phyloP scores from a whole-genome alignment of 2,329 filamentous ascomycete genomes.

The Fusarium hostae region DNA sequence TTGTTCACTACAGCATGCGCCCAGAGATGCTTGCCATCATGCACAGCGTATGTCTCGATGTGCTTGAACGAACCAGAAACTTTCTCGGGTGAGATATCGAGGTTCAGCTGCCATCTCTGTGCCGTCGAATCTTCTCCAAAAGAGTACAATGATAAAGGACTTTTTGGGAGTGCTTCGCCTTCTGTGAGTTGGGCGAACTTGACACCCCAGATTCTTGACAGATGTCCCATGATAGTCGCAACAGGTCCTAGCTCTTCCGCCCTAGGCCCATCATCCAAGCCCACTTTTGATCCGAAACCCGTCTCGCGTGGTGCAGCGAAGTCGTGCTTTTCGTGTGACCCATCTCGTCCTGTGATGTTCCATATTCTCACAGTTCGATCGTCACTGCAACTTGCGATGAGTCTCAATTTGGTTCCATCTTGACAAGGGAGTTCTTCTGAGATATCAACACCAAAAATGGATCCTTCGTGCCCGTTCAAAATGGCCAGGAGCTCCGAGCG shows the following conservation, averaged over 20 bases:
- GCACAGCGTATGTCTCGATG: slow-evolving; percentile 68
- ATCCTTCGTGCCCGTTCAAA: slow-evolving; percentile 83
- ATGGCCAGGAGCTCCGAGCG: slow-evolving; percentile 60
- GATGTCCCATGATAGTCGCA: slow-evolving; percentile 84
- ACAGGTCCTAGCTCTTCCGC: slow-evolving; percentile 55
- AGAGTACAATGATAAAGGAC: slow-evolving; percentile 70
- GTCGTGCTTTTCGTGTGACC: slow-evolving; percentile 16
- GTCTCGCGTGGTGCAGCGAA: slow-evolving; percentile 63
- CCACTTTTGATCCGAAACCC: slow-evolving; percentile 63
- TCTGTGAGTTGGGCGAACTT: slow-evolving; percentile 64
- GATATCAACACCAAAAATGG: slow-evolving; percentile 89
- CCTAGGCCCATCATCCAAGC: slow-evolving; percentile 37
- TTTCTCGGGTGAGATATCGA: slow-evolving; percentile 41
- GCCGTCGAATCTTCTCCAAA: slow-evolving; percentile 87
- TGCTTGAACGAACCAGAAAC: slow-evolving; percentile 57
- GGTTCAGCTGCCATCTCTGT: slow-evolving; percentile 73
- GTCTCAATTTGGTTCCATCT: slow-evolving; percentile 57
- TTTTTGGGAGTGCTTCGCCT: slow-evolving; percentile 22
- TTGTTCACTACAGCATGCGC: slow-evolving; percentile 63
- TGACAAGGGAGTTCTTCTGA: slow-evolving; percentile 61
- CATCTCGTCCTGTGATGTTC: slow-evolving; percentile 73
- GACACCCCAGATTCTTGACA: slow-evolving; percentile 90
- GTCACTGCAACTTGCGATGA: slow-evolving; percentile 95
- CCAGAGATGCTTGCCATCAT: slow-evolving; percentile 94
- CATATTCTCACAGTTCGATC: slow-evolving; percentile 90